Base-by-base conservation (phyloP, 2,329 filamentous ascomycete species). In the Diaporthe caulivora region DNA sequence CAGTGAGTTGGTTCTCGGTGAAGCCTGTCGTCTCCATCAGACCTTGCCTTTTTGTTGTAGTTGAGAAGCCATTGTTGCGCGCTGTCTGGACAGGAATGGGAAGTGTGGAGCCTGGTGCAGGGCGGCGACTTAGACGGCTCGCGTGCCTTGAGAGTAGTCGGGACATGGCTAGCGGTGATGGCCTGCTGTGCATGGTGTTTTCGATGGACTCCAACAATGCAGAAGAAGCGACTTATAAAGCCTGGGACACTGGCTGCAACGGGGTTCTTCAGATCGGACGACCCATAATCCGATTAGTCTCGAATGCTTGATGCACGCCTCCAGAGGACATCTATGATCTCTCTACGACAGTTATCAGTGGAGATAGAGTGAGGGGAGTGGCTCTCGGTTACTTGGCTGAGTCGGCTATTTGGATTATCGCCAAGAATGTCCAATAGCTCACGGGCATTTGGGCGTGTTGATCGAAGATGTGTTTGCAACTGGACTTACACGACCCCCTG, bases 21-120 rank as follows among this genome's bases (percentile, higher is more conserved):
- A 96, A 95, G 34, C 92, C 90, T 1, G 89, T 89, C 47, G 88
- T 91, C 76, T 94, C 92, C 93, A 95, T 95, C 70, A 95, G 84
- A 0, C 75, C 75, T 8, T 78, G 78, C 11, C 72, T 51, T 17
- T 37, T 1, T 2, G 76, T 21, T 5, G 84, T 84, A 7, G 80
- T 80, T 7, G 84, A 85, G 75, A 87, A 86, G 24, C 40, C 58
- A 21, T 54, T 78, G 1, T 83, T 83, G 2, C 80, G 85, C 34
- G n/a, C 9, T n/a, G 49, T 31, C 24, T 11, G 11, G 18, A 37
- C 17, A 44, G 11, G 24, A 3, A 37, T 21, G 31, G 5, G 2
- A 6, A 55, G 18, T 15, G 13, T 58, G 40, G 29, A 21, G 26
- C 13, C 44, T 34, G 51, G 15, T 15, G 15, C n/a, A 42, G 18